Conservation (phyloP, 306 rosid genomes). For the Rosa multiflora region DNA sequence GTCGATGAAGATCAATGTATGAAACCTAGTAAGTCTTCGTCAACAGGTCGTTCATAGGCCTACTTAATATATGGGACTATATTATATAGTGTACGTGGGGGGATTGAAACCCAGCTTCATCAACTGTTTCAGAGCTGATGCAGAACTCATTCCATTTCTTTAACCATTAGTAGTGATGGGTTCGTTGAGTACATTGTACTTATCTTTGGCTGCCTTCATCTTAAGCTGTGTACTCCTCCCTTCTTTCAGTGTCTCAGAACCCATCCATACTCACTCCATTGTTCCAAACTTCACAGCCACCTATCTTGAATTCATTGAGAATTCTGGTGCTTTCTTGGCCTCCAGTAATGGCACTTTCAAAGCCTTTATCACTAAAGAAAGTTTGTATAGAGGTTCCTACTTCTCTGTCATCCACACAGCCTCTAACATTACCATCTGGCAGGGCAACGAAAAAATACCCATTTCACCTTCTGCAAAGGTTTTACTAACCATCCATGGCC, state of each 20-base stretch:
- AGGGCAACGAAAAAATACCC: not conserved
- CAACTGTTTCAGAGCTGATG: not conserved
- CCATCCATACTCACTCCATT: not conserved
- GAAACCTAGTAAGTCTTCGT: too few species aligned
- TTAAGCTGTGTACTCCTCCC: not conserved
- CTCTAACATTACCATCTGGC: not conserved
- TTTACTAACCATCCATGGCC: conserved; percentile 2
- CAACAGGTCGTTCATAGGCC: too few species aligned
- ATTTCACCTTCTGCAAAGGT: not conserved
- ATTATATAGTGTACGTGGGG: too few species aligned
- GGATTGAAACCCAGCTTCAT: too few species aligned
- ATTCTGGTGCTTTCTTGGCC: conserved; percentile 4
- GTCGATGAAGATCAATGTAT: too few species aligned
- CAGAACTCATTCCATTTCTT: not conserved
- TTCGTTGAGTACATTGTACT: not conserved
- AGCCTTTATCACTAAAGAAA: not conserved
- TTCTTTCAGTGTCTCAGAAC: not conserved
- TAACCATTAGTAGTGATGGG: not conserved
- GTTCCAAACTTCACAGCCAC: conserved; percentile 13
- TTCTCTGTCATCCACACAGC: too few species aligned
- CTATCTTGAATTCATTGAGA: not conserved
- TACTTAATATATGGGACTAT: too few species aligned
- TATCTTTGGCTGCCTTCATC: not conserved
- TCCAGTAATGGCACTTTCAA: not conserved
- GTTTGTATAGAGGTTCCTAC: too few species aligned